A percentile compares a stretch with the other conserved stretches of the same genome.
phyloP scores from a whole-genome alignment of 345 rosid genomes.

The Brassica nigra region DNA sequence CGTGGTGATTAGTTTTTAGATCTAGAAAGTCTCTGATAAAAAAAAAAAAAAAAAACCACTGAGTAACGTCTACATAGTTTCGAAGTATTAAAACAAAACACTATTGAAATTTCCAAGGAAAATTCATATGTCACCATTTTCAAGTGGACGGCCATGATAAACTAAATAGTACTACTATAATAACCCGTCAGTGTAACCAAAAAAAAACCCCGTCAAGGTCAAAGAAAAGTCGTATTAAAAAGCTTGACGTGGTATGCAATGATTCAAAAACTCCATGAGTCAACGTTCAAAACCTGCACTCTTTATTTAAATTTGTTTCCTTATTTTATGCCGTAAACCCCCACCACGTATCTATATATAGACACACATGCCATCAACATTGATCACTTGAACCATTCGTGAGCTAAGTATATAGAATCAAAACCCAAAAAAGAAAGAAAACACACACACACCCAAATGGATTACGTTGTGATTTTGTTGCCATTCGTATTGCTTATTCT shows the following conservation, averaged over 20 bases:
- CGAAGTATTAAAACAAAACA: neutral
- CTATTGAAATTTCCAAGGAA: neutral
- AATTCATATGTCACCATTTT: neutral
- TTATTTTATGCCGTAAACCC: neutral
- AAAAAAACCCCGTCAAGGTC: neutral
- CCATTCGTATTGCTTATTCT: conserved; percentile 6
- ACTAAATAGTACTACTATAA: neutral
- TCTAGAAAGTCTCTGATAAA: too few species aligned
- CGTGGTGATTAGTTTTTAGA: too few species aligned
- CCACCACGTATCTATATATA: neutral
- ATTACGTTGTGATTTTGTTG: neutral
- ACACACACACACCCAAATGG: neutral
- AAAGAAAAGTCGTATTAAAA: neutral
- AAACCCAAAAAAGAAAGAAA: neutral
- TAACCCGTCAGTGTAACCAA: neutral
- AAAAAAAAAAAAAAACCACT: neutral
- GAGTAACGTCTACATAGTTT: neutral
- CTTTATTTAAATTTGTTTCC: neutral
- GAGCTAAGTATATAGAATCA: neutral
- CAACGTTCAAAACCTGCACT: conserved; percentile 19
- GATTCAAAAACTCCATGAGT: conserved; percentile 9
- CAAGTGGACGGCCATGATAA: neutral
- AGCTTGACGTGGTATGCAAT: neutral
- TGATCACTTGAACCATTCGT: neutral
- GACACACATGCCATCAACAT: neutral